These are phyloP conservation scores for Purpureocillium takamizusanense DNA, from an alignment of 2,329 filamentous ascomycete genomes.

Conservation along the genomic window DNA sequence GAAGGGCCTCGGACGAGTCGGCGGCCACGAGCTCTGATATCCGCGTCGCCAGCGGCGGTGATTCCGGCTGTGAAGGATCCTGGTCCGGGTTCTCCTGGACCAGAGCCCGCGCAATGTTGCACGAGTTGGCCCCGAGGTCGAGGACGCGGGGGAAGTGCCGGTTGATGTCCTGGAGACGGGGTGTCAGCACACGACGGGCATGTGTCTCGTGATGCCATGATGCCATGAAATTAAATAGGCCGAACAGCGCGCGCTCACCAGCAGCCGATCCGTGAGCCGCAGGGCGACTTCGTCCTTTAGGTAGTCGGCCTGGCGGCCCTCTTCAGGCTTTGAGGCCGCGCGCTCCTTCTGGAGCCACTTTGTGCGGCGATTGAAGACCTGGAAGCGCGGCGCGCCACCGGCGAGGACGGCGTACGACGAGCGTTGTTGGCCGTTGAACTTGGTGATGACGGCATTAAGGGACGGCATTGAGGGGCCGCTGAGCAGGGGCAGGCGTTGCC, in stretches of 20 bases:
- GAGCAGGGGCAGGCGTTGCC: slow-evolving; percentile 12
- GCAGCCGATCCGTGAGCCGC: slow-evolving; percentile 73
- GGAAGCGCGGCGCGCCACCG: slow-evolving; percentile 66
- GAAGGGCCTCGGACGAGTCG: slow-evolving; percentile 68
- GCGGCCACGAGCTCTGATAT: slow-evolving; percentile 70
- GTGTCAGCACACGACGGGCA: no score
- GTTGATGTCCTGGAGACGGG: slow-evolving; percentile 67
- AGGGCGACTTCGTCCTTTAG: slow-evolving; percentile 85
- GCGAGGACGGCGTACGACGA: slow-evolving; percentile 70
- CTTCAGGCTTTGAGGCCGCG: slow-evolving; percentile 59
- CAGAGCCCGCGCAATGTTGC: slow-evolving; percentile 81
- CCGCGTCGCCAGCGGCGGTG: slow-evolving; percentile 58
- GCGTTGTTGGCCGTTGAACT: no score
- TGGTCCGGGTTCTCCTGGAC: slow-evolving; percentile 60
- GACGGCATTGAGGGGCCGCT: slow-evolving; percentile 7
- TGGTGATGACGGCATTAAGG: no score
- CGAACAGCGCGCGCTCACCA: slow-evolving; percentile 40
- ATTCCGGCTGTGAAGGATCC: slow-evolving; percentile 42
- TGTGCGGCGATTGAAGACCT: slow-evolving; percentile 81
- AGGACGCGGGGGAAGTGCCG: slow-evolving; percentile 75
- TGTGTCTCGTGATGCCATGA: no score
- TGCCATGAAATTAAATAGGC: no score
- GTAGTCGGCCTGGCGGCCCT: slow-evolving; percentile 79
- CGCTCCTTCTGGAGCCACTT: slow-evolving; percentile 93
- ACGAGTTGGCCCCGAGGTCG: slow-evolving; percentile 91